phyloP scores from a whole-genome alignment of 129 eudicot species.

The Kitagawia praeruptora region DNA sequence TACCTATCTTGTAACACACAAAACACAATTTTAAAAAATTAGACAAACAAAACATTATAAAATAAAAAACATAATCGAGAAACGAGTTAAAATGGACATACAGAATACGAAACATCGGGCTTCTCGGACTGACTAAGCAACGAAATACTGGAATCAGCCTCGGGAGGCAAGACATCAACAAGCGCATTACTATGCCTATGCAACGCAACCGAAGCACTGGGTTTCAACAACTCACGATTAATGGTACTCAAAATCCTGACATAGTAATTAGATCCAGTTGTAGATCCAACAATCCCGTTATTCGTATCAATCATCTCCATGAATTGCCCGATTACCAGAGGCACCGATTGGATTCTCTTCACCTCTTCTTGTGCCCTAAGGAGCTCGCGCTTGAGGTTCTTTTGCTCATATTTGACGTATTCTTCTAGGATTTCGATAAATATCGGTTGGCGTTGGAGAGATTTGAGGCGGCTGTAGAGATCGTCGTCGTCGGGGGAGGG shows the following conservation, averaged over 20 bases:
- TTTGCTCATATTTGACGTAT: conserved; percentile 73
- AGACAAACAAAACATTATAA: background rate
- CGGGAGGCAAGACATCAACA: conserved; percentile 84
- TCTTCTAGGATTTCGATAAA: conserved; percentile 84
- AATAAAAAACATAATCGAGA: background rate
- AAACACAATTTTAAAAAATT: too few species aligned
- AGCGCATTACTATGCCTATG: conserved; percentile 84
- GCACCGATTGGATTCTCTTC: conserved; percentile 87
- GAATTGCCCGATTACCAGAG: conserved; percentile 84
- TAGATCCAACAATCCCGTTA: conserved; percentile 76
- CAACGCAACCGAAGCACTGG: conserved; percentile 71
- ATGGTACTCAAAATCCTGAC: conserved; percentile 79
- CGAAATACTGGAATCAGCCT: conserved; percentile 85
- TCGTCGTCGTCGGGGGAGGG: conserved; percentile 53
- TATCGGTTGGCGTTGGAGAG: conserved; percentile 64
- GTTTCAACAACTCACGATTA: conserved; percentile 71
- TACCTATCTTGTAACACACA: background rate
- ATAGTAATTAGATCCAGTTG: conserved; percentile 79
- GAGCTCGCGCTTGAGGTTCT: conserved; percentile 70
- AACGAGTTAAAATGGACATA: background rate
- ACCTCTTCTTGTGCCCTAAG: conserved; percentile 81
- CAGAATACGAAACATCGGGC: conserved; percentile 77
- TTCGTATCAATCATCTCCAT: conserved; percentile 89
- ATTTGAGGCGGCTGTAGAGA: conserved; percentile 64
- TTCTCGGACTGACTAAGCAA: conserved; percentile 76